phyloP scores from a whole-genome alignment of 2,329 filamentous ascomycete species.

The Phaeophleospora eucalypticola region DNA sequence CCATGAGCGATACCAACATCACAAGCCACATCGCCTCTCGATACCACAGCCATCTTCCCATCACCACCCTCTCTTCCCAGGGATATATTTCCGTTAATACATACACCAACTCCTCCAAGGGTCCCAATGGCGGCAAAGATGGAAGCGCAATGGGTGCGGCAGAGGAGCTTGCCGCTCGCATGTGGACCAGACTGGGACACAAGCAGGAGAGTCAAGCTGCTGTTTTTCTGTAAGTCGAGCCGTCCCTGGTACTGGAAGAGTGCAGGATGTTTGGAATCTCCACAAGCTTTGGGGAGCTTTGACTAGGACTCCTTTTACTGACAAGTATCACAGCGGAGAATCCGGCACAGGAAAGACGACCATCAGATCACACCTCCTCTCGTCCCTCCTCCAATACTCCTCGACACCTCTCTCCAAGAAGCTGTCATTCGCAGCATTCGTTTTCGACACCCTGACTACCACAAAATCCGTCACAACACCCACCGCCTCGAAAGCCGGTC shows the following conservation, averaged over 20 bases:
- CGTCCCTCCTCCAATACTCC: conserved; percentile 80
- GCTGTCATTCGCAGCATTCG: conserved; percentile 85
- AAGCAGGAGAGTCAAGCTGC: conserved; percentile 91
- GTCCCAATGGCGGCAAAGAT: conserved; percentile 83
- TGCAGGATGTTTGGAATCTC: neutral
- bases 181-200: conserved; percentile 78
- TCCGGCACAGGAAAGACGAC: conserved; percentile 96
- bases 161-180: conserved; percentile 83
- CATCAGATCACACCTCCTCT: conserved; percentile 80
- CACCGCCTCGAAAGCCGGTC: conserved; percentile 88
- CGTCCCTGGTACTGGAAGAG: neutral
- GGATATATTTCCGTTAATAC: conserved; percentile 91
- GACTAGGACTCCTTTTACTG: conserved; percentile 8
- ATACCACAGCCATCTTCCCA: conserved; percentile 87
- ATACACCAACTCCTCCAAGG: conserved; percentile 82
- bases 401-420: conserved; percentile 91
- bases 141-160: conserved; percentile 89
- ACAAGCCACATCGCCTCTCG: conserved; percentile 80
- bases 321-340: conserved; percentile 65
- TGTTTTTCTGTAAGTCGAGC: conserved; percentile 74
- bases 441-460: conserved; percentile 93
- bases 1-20: conserved; percentile 63
- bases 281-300: neutral
- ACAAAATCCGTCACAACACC: conserved; percentile 96
- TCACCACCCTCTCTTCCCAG: conserved; percentile 84